These are phyloP conservation scores for Odontarrhena argentea DNA, from an alignment of 345 rosid genomes.

Conservation along the genomic window DNA sequence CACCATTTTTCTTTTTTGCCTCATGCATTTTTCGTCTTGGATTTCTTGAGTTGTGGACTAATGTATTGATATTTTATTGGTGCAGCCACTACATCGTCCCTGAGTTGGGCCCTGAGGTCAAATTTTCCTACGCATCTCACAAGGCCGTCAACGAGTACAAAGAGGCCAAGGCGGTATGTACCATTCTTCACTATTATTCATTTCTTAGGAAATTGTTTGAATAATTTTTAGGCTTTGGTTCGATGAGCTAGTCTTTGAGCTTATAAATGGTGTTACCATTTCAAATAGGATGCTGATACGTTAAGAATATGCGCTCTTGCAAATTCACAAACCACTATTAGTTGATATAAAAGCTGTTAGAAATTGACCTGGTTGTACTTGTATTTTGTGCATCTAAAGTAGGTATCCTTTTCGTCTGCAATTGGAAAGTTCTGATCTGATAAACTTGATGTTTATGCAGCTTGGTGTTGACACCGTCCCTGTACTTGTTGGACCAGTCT, in stretches of 20 bases:
- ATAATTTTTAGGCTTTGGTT: conserved; percentile 9
- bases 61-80: conserved; percentile 13
- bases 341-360: not conserved
- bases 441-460: conserved; percentile 44
- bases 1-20: not conserved
- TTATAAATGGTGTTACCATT: conserved; percentile 10
- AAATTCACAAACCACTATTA: too few relatives aligned
- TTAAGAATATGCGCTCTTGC: not conserved
- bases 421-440: conserved; percentile 9
- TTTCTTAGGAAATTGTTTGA: not conserved
- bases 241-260: not conserved
- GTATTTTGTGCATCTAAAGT: not conserved
- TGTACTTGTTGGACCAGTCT: conserved; percentile 90
- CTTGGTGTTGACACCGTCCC: conserved; percentile 94
- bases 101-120: conserved; percentile 91
- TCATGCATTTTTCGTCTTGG: not conserved
- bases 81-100: conserved; percentile 95
- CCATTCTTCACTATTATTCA: conserved; percentile 23
- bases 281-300: conserved; percentile 11
- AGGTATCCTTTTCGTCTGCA: not conserved
- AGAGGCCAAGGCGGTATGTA: conserved; percentile 92
- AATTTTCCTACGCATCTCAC: conserved; percentile 93
- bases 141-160: conserved; percentile 91
- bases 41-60: conserved; percentile 10
- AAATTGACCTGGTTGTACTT: not conserved